Conservation (phyloP, 2,329 filamentous ascomycete species). For the Aureobasidium sp. region DNA sequence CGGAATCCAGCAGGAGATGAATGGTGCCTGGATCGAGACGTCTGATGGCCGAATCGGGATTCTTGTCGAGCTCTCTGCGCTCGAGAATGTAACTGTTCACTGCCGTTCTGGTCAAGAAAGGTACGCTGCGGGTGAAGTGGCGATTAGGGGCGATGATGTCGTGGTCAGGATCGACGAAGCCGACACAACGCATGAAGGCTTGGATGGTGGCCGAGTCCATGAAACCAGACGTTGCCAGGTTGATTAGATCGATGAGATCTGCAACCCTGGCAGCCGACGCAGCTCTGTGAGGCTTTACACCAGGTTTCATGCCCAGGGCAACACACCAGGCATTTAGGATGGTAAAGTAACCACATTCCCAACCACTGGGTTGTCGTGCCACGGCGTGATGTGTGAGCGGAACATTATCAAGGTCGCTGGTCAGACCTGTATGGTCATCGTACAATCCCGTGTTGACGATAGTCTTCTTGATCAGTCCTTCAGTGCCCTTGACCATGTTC, state of each 20-base stretch:
- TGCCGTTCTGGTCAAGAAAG: not conserved
- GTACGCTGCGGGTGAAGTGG: constrained; percentile 1
- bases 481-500: not conserved
- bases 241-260: not conserved
- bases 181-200: not conserved
- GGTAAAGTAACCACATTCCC: not conserved
- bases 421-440: not conserved
- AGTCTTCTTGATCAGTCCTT: not conserved
- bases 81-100: not conserved
- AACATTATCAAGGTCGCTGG: not conserved
- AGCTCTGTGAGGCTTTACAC: not conserved
- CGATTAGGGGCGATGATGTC: not conserved
- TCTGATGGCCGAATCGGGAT: not conserved
- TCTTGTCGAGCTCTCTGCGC: not conserved
- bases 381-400: not conserved
- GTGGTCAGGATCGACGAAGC: not conserved
- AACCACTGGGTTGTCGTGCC: not conserved
- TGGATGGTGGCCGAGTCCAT: constrained; percentile 8
- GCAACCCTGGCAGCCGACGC: not conserved
- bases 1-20: not conserved
- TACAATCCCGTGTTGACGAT: not conserved
- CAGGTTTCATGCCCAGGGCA: not conserved
- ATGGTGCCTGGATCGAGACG: not conserved
- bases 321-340: constrained; percentile 5
- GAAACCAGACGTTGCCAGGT: not conserved